These are phyloP conservation scores for Neurospora sp. DNA, from an alignment of 495 filamentous ascomycete genomes.

Conservation along the genomic window DNA sequence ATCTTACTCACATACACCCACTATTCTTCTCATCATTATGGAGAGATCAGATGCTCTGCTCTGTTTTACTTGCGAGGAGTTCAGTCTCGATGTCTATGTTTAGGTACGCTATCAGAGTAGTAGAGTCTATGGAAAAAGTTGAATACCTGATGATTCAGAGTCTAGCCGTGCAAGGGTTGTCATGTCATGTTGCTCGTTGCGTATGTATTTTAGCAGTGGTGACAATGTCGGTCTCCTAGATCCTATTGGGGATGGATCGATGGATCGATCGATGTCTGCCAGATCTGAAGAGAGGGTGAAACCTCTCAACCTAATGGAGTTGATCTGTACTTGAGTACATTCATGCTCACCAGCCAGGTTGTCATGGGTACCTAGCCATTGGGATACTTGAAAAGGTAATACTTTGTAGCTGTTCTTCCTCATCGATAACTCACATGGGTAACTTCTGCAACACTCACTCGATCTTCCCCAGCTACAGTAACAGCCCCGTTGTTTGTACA, in stretches of 20 bases:
- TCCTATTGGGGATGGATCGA: not conserved
- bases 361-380: too few species aligned
- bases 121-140: not conserved
- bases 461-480: not conserved
- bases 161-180: not conserved
- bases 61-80: not conserved
- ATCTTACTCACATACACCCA: not conserved
- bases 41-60: not conserved
- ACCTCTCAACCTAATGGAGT: not conserved
- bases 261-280: not conserved
- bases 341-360: not conserved
- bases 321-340: not conserved
- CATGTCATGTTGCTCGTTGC: not conserved
- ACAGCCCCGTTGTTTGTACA: not conserved
- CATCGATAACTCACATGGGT: not conserved
- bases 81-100: not conserved
- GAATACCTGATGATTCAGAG: not conserved
- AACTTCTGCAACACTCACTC: not conserved
- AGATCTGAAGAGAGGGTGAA: not conserved
- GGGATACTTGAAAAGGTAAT: not conserved
- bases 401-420: not conserved
- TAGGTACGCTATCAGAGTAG: not conserved
- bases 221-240: not conserved
- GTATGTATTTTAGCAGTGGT: not conserved
- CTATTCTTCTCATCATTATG: not conserved